Base-by-base conservation (phyloP, 2,329 filamentous ascomycete genomes). In the Colletotrichum echinochloae region DNA sequence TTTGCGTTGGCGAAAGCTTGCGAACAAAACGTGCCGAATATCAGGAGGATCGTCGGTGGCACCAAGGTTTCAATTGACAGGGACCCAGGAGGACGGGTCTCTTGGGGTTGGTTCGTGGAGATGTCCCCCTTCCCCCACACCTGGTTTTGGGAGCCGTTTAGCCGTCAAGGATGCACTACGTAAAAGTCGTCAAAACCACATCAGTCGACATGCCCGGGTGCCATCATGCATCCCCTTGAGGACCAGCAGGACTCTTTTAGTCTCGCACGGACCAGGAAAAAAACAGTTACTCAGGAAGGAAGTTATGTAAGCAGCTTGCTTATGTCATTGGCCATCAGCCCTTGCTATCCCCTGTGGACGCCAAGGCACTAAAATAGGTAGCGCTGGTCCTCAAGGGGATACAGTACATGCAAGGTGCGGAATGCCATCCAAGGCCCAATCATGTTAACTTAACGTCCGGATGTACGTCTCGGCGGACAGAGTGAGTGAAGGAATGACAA, bases 61-160 rank as follows among this genome's bases (percentile, higher is more conserved):
- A 65, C 62, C 65, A 70, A 51, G 51, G 66, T 70, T 70, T 70
- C 62, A 60, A 48, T 66, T 49, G 62, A 60, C 66, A 66, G 62
- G 55, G 62, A 39, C 54, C 14, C 33, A 56, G 35, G 14, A n/a
- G 44, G 33, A 16, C 37, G 51, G 52, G 61, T 5, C 30, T 48
- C 5, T 44, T 49, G 57, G 41, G 57, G 57, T 4, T 52, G 57
- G 57, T 4, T 52, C 18, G 20, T 52, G 49, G 49, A 52, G 39
- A 33, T 5, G 39, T 30, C 39, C n/a, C 20, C 28, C 1, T n/a
- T n/a, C n/a, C n/a, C n/a, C n/a, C n/a, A n/a, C n/a, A n/a, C n/a
- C 3, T 18, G 2, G 23, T 28, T 12, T 18, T 56, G 39, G 23
- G 33, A 30, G 33, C 30, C 39, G 11, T 30, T 20, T 6, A 23